These are phyloP conservation scores for Coffea humblotiana DNA, from an alignment of 305 asterid species.

Conservation along the genomic window DNA sequence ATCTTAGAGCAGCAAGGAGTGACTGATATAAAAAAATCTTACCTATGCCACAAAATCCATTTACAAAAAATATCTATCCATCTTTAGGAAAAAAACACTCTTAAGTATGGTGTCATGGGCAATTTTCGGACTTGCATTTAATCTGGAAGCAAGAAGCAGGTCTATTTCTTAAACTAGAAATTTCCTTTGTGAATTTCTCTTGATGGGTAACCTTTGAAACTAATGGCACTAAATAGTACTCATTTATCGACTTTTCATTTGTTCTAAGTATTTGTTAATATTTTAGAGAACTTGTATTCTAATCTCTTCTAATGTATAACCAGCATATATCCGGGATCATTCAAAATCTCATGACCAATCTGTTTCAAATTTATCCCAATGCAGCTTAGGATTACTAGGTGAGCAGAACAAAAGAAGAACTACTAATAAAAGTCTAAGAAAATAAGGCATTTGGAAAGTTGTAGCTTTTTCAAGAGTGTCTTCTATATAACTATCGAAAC, in stretches of 20 bases:
- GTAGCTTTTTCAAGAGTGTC: no score
- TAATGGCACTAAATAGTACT: background rate
- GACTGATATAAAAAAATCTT: background rate
- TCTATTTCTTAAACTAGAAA: background rate
- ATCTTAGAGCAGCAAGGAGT: background rate
- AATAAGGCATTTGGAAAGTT: no score
- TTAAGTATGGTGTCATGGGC: background rate
- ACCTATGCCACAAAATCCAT: background rate
- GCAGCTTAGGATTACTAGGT: slow-evolving; percentile 6
- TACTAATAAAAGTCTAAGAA: background rate
- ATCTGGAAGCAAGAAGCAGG: background rate
- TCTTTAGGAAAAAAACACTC: background rate
- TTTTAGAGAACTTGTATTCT: background rate
- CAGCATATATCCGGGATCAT: no score
- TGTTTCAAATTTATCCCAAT: slow-evolving; percentile 14
- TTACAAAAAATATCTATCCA: background rate
- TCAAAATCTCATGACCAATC: background rate
- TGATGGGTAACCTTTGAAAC: background rate
- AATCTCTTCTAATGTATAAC: background rate
- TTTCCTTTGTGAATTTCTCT: background rate
- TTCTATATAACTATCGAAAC: no score
- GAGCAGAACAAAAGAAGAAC: background rate
- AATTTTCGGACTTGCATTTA: background rate
- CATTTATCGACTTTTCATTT: background rate
- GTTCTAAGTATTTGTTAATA: background rate